These are phyloP conservation scores for Albugo candida DNA, from an alignment of 352 stramenopile genomes.

Conservation along the genomic window DNA sequence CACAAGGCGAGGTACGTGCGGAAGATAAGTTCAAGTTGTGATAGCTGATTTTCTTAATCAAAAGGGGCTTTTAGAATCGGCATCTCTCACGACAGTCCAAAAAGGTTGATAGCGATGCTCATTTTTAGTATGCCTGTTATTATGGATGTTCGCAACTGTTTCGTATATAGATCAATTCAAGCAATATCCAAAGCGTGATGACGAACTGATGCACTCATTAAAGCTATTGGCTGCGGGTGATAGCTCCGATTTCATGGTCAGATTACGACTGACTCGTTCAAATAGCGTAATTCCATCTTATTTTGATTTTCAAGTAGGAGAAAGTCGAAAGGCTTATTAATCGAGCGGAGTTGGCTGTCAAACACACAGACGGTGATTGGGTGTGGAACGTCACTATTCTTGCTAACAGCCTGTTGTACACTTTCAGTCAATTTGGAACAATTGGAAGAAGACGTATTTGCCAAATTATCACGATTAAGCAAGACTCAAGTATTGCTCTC, in stretches of 20 bases:
- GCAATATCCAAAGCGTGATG: slow-evolving; percentile 67
- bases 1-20: slow-evolving; percentile 28
- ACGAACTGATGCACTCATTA: slow-evolving; percentile 48
- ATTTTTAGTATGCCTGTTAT: not conserved
- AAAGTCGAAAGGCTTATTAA: slow-evolving; percentile 72
- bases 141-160: not conserved
- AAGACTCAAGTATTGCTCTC: too few species aligned
- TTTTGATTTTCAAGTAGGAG: slow-evolving; percentile 17
- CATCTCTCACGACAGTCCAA: slow-evolving; percentile 64
- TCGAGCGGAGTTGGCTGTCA: slow-evolving; percentile 59
- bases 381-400: not conserved
- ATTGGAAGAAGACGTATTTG: slow-evolving; percentile 58
- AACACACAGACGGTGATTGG: slow-evolving; percentile 35
- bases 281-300: not conserved
- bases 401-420: not conserved
- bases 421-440: slow-evolving; percentile 63
- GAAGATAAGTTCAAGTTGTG: not conserved
- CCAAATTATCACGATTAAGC: slow-evolving; percentile 15
- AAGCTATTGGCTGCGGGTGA: slow-evolving; percentile 49
- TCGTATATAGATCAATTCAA: slow-evolving; percentile 37
- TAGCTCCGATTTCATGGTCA: slow-evolving; percentile 55
- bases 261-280: not conserved
- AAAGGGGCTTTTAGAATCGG: slow-evolving; percentile 43
- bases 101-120: slow-evolving; percentile 17
- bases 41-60: not conserved